These are phyloP conservation scores for Amphibolis antarctica DNA, from an alignment of 106 monocot species.

Conservation along the genomic window DNA sequence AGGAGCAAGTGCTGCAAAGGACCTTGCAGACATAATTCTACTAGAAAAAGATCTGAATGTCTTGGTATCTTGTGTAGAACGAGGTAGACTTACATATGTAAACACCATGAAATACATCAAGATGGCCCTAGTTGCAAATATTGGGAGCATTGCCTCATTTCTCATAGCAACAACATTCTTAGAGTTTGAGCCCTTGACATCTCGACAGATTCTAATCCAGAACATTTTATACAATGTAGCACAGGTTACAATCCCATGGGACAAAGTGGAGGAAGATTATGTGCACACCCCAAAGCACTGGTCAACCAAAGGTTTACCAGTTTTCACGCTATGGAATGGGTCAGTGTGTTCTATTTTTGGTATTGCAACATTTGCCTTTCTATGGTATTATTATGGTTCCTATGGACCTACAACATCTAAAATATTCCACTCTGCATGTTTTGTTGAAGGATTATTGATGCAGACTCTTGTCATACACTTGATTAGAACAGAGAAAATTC, in stretches of 20 bases:
- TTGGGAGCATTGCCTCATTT: constrained; percentile 21
- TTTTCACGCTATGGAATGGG: constrained; percentile 32
- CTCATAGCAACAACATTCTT: constrained; percentile 19
- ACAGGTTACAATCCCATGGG: constrained; percentile 44
- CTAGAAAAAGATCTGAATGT: constrained; percentile 37
- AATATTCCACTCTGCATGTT: constrained; percentile 38
- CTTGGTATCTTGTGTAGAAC: constrained; percentile 35
- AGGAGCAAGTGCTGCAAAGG: constrained; percentile 28
- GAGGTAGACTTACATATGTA: constrained; percentile 29
- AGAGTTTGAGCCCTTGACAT: constrained; percentile 28
- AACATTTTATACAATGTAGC: constrained; percentile 32
- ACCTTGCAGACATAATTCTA: constrained; percentile 31
- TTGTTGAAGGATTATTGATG: constrained; percentile 34
- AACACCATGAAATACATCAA: constrained; percentile 40
- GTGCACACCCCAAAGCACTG: constrained; percentile 17
- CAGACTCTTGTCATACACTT: constrained; percentile 36
- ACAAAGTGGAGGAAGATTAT: constrained; percentile 33
- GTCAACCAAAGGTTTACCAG: constrained; percentile 22
- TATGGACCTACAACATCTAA: constrained; percentile 1
- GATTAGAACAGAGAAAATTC: constrained; percentile 32
- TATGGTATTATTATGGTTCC: constrained; percentile 22
- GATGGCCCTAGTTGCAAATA: constrained; percentile 29
- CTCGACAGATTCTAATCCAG: constrained; percentile 28
- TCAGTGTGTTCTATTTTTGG: constrained; percentile 24
- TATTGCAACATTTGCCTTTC: constrained; percentile 16